Percentiles rank a stretch among this genome's conserved stretches.
Evolutionary conservation across 2,329 filamentous ascomycete genomes (phyloP).

Genomic region (Fusarium sp.): DNA sequence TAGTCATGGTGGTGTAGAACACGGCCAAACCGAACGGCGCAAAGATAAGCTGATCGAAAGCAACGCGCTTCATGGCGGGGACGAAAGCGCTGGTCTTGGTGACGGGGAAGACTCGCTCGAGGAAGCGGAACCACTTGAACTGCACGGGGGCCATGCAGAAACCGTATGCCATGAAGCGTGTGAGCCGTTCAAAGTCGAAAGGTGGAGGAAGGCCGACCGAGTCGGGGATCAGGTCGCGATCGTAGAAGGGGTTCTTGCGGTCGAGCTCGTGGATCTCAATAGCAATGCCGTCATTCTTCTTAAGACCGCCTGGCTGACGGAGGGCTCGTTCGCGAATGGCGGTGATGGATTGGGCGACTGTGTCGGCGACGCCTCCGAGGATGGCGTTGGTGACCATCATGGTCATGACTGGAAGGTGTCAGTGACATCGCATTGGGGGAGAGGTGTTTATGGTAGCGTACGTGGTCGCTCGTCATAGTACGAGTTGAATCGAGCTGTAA

Average conservation of each 20-base stretch:
- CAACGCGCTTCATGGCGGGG: conserved; percentile 88
- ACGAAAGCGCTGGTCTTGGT: conserved; percentile 77
- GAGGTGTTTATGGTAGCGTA: conserved; percentile 52
- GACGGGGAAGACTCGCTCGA: conserved; percentile 84
- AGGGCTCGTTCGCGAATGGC: conserved; percentile 75
- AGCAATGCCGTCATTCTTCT: conserved; percentile 76
- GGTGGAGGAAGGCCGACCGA: conserved; percentile 73
- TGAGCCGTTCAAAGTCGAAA: conserved; percentile 95
- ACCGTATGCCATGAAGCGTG: conserved; percentile 95
- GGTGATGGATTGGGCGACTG: conserved; percentile 92
- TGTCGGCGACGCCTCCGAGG: conserved; percentile 94
- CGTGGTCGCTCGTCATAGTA: conserved; percentile 92
- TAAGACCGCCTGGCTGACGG: conserved; percentile 66
- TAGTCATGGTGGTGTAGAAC: conserved; percentile 97
- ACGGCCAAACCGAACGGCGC: conserved; percentile 85
- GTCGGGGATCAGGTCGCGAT: conserved; percentile 72
- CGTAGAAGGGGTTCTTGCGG: conserved; percentile 76
- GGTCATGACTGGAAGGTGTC: conserved; percentile 74
- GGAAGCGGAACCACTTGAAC: conserved; percentile 93
- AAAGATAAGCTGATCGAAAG: conserved; percentile 92
- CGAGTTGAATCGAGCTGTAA: conserved; percentile 88
- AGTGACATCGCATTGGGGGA: not conserved
- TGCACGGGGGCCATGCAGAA: conserved; percentile 96
- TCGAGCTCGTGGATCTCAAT: conserved; percentile 92
- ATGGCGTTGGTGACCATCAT: conserved; percentile 99